A percentile compares a stretch with the other conserved stretches of the same genome.
These are phyloP conservation scores for Plantago coronopus DNA, from an alignment of 305 asterid species.

Conservation along the genomic window DNA sequence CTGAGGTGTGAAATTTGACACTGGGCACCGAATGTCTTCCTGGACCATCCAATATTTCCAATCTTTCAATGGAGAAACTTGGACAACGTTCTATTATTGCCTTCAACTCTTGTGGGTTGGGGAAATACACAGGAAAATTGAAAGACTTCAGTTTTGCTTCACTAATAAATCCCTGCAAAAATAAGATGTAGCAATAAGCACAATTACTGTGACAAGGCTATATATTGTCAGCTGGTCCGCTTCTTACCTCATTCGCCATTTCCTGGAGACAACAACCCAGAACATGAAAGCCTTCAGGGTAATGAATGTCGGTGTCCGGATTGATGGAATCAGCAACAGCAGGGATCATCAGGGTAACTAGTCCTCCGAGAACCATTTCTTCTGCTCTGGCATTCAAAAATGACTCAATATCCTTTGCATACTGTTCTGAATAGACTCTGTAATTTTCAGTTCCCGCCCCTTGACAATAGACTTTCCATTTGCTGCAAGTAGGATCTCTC, in stretches of 20 bases:
- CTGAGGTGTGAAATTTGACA: neutral
- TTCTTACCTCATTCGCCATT: slow-evolving; percentile 5
- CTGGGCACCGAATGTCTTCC: neutral
- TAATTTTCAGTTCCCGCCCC: slow-evolving; percentile 3
- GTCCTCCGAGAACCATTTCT: slow-evolving; percentile 21
- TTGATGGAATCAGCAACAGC: slow-evolving; percentile 8
- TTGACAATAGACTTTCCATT: slow-evolving; percentile 10
- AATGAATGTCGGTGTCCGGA: neutral
- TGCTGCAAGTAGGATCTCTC: slow-evolving; percentile 3
- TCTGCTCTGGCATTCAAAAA: slow-evolving; percentile 19
- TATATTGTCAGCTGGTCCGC: neutral
- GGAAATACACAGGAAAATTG: neutral
- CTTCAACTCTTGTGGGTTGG: slow-evolving; percentile 7
- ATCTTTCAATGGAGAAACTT: slow-evolving; percentile 6
- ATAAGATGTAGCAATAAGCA: neutral
- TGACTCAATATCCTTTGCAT: slow-evolving; percentile 4
- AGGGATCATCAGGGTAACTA: slow-evolving; percentile 19
- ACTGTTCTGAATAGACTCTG: slow-evolving; percentile 17
- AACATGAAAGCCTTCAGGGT: neutral
- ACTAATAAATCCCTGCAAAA: slow-evolving; percentile 4
- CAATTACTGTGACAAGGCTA: neutral
- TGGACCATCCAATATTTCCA: neutral
- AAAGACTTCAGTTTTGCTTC: neutral
- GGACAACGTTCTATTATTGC: neutral
- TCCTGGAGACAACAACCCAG: slow-evolving; percentile 6